These are phyloP conservation scores for Perkinsus olseni DNA, from an alignment of 169 alveolate genomes.

Conservation along the genomic window DNA sequence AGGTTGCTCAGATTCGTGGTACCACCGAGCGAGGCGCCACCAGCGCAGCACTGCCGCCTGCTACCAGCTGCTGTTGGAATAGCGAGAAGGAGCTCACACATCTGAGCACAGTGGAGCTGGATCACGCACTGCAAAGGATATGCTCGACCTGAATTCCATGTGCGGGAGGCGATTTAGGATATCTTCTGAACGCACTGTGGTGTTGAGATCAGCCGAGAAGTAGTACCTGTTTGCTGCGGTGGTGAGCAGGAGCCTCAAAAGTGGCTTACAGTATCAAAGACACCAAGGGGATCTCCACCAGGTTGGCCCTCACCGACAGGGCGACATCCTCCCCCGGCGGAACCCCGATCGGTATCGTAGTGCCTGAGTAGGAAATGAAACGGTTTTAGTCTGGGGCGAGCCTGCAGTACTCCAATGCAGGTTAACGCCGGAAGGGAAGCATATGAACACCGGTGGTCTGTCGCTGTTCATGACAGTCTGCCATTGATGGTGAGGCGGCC, in stretches of 20 bases:
- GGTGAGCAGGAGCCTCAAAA: not conserved
- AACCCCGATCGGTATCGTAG: not conserved
- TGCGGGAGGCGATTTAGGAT: conserved; percentile 51
- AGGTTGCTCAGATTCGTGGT: not conserved
- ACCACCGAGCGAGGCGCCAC: not conserved
- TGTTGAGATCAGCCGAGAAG: conserved; percentile 22
- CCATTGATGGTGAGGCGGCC: not conserved
- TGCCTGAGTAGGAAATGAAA: conserved; percentile 14
- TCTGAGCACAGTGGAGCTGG: not conserved
- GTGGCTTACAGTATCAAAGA: conserved; percentile 25
- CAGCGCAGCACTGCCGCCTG: not conserved
- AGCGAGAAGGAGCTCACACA: not conserved
- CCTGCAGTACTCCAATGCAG: conserved; percentile 32
- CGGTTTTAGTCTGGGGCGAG: not conserved
- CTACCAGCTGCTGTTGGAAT: not conserved
- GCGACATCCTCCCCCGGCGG: not conserved
- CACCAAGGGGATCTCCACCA: conserved; percentile 30
- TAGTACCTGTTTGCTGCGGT: not conserved
- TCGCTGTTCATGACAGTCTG: not conserved
- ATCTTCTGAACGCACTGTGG: conserved; percentile 31
- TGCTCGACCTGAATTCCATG: conserved; percentile 28
- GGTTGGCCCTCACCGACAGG: conserved; percentile 8
- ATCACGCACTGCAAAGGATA: not conserved
- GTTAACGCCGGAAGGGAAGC: conserved; percentile 43
- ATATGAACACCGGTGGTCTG: conserved; percentile 40